A percentile compares a stretch with the other conserved stretches of the same genome.
phyloP scores from a whole-genome alignment of 2,329 filamentous ascomycete species.

The Fusarium pininemorale region DNA sequence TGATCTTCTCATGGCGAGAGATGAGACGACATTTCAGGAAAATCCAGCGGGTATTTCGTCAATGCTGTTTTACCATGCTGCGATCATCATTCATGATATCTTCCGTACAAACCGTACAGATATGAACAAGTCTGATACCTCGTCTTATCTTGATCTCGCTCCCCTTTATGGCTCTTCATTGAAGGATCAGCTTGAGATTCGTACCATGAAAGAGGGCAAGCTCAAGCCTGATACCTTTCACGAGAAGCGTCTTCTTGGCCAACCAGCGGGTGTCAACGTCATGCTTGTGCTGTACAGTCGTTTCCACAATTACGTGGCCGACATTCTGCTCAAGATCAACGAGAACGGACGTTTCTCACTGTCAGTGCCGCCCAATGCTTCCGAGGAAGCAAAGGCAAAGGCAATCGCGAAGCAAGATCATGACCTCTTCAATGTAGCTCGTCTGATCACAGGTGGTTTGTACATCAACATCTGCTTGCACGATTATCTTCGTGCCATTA shows the following conservation, averaged over 20 bases:
- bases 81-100: slow-evolving; percentile 61
- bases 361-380: slow-evolving; percentile 6
- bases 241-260: slow-evolving; percentile 70
- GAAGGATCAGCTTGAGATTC: slow-evolving; percentile 68
- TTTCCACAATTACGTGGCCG: slow-evolving; percentile 75
- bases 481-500: slow-evolving; percentile 70
- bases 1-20: slow-evolving; percentile 71
- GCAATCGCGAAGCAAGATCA: slow-evolving; percentile 57
- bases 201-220: slow-evolving; percentile 72
- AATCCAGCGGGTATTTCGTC: slow-evolving; percentile 79
- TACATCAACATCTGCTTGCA: slow-evolving; percentile 66
- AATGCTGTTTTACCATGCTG: slow-evolving; percentile 78
- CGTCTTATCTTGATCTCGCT: slow-evolving; percentile 78
- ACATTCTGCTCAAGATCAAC: slow-evolving; percentile 71
- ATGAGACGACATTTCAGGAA: slow-evolving; percentile 59
- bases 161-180: slow-evolving; percentile 77
- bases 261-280: slow-evolving; percentile 74
- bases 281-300: slow-evolving; percentile 74
- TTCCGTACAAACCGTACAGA: slow-evolving; percentile 63
- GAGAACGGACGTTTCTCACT: slow-evolving; percentile 67
- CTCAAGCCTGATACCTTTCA: slow-evolving; percentile 77
- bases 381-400: slow-evolving; percentile 42
- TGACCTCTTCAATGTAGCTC: slow-evolving; percentile 63
- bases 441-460: slow-evolving; percentile 58
- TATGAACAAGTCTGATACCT: slow-evolving; percentile 71